These are phyloP conservation scores for Glaciozyma martinii DNA, from an alignment of 768 basidiomycete genomes.

Conservation along the genomic window DNA sequence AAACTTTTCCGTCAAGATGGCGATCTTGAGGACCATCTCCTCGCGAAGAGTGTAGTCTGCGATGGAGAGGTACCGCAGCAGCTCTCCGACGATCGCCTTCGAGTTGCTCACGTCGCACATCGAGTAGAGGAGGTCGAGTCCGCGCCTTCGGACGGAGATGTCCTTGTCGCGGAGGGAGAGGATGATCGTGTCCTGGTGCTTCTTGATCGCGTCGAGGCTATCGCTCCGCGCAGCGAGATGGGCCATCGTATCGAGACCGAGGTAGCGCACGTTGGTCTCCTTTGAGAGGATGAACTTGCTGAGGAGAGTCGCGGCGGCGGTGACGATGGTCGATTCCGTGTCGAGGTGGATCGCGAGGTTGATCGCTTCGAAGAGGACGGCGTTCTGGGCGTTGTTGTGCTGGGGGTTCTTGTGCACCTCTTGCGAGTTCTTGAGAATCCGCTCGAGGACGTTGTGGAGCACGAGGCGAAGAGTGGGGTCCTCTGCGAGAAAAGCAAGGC, in stretches of 20 bases:
- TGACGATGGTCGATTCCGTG: constrained; percentile 76
- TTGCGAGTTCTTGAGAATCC: constrained; percentile 75
- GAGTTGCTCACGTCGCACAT: constrained; percentile 99
- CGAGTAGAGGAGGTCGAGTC: constrained; percentile 90
- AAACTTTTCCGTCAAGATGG: constrained; percentile 97
- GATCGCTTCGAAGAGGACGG: constrained; percentile 97
- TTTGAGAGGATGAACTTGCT: constrained; percentile 95
- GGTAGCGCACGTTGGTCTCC: constrained; percentile 96
- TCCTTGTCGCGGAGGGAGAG: constrained; percentile 90
- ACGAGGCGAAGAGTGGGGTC: constrained; percentile 69
- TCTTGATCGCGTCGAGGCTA: constrained; percentile 82
- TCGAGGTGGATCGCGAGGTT: constrained; percentile 92
- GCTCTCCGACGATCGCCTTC: constrained; percentile 87
- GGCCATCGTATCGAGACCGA: constrained; percentile 95
- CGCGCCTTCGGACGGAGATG: constrained; percentile 87
- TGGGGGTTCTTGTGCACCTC: constrained; percentile 91
- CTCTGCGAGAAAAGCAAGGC: constrained; percentile 46
- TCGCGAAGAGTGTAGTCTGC: constrained; percentile 94
- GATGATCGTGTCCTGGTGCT: constrained; percentile 92
- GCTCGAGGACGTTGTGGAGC: constrained; percentile 67
- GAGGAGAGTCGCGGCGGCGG: constrained; percentile 76
- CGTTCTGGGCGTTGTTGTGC: constrained; percentile 97
- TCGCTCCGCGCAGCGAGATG: constrained; percentile 92
- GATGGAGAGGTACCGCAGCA: constrained; percentile 84
- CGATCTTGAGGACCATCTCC: constrained; percentile 98